A percentile compares a stretch with the other conserved stretches of the same genome.
phyloP scores from a whole-genome alignment of 345 rosid species.

The Abelmoschus esculentus region DNA sequence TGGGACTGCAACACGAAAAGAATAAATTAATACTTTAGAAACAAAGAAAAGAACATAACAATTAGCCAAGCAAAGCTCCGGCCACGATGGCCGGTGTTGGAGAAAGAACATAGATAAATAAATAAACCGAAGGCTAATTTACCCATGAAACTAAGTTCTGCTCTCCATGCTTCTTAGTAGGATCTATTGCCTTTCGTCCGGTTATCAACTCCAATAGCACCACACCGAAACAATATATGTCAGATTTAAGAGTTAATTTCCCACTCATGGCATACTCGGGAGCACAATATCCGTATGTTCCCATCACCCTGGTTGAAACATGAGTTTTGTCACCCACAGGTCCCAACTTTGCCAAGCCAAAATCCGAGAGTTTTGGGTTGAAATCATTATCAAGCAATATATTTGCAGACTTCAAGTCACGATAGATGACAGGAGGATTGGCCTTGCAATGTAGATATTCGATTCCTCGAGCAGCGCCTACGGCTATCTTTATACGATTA shows the following conservation, averaged over 20 bases:
- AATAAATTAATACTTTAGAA: background rate
- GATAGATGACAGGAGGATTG: background rate
- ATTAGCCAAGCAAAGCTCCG: background rate
- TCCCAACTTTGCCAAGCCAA: background rate
- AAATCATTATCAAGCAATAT: background rate
- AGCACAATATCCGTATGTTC: constrained; percentile 96
- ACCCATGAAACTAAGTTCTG: constrained; percentile 90
- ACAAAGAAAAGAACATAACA: background rate
- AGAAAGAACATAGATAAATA: background rate
- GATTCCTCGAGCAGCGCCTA: background rate
- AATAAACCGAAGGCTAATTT: constrained; percentile 13
- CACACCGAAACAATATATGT: constrained; percentile 95
- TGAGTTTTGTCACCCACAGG: constrained; percentile 1
- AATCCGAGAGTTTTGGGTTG: constrained; percentile 1
- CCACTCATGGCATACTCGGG: constrained; percentile 99
- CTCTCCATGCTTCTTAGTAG: constrained; percentile 47
- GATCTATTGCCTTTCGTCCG: constrained; percentile 80
- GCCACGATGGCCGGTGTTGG: background rate
- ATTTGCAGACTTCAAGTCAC: background rate
- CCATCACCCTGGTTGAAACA: constrained; percentile 37
- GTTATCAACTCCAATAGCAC: constrained; percentile 87
- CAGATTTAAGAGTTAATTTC: constrained; percentile 83
- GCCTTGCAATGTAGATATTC: constrained; percentile 2
- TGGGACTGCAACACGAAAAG: constrained; percentile 37
- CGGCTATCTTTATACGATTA: background rate